Base-by-base conservation (phyloP, 495 filamentous ascomycete species). In the Margaritispora aquatica region DNA sequence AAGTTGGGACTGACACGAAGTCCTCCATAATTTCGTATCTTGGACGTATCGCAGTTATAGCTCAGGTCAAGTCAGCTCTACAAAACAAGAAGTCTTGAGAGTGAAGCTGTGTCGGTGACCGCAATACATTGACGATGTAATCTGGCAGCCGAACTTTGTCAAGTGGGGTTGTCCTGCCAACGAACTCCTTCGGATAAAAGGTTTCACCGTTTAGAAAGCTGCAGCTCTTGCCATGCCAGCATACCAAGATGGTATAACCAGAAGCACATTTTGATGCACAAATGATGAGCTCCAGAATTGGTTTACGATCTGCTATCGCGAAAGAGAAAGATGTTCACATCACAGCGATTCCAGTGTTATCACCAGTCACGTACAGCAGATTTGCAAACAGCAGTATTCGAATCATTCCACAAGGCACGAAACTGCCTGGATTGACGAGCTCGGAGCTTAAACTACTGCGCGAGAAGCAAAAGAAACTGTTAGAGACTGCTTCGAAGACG, bases 371-470 rank as follows among this genome's bases (percentile, higher is more conserved):
- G 38, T 44, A 15, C 38, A 44, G 19, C 3, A n/a, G 2, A 8
- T 9, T 17, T 9, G 38, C 17, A 44, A n/a, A 44, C 19, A n/a
- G 38, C 38, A 44, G 4, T 3, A n/a, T 44, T n/a, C 4, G 17
- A n/a, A 44, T 44, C 17, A 44, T 44, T 15, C 38, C 38, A 15
- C 3, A 3, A n/a, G 38, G 38, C 15, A 15, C 38, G 15, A 56
- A 54, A 22, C 50, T 68, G 26, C 46, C 54, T 13, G 26, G 46
- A 13, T 24, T 66, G 21, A 57, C 22, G 5, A 21, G 8, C 22
- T 17, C 48, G 21, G 62, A 63, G 21, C 51, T 54, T 21, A 54
- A 31, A 15, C 57, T 69, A 13, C 57, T 69, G 11, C 63, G 65
- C 27, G 29, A 58, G 38, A 64, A 66, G 51, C 65, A 66, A 41